A percentile compares a stretch with the other conserved stretches of the same genome.
Conservation (phyloP, 2,329 filamentous ascomycete species). For the Pseudogymnoascus sp. region DNA sequence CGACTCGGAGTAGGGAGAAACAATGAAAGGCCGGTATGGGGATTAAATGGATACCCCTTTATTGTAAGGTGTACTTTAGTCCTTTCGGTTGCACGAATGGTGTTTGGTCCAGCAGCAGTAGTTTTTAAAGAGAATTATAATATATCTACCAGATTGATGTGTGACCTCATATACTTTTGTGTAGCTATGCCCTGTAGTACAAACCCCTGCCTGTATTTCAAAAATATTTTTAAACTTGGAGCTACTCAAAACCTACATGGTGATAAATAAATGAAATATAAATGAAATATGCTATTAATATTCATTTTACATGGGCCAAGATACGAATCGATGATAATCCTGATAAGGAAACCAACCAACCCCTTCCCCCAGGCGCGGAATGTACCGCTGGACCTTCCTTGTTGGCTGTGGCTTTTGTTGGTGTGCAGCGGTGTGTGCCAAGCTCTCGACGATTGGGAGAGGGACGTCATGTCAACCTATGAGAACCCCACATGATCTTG, state of each 20-base stretch:
- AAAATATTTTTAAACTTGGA: background rate
- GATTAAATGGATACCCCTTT: background rate
- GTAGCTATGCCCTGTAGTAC: background rate
- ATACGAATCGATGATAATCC: background rate
- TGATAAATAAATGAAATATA: too few relatives aligned
- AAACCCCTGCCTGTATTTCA: background rate
- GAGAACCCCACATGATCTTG: background rate
- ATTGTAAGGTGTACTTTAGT: background rate
- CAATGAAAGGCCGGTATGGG: background rate
- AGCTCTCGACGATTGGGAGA: background rate
- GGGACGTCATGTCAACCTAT: conserved; percentile 5
- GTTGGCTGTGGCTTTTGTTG: background rate
- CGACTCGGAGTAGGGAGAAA: background rate
- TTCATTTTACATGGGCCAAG: background rate
- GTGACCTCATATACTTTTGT: background rate
- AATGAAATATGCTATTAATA: background rate
- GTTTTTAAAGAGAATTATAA: background rate
- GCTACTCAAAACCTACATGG: background rate
- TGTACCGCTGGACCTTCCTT: background rate
- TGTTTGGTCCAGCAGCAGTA: background rate
- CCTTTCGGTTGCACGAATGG: background rate
- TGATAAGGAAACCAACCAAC: background rate
- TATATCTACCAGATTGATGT: background rate
- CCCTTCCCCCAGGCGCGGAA: background rate
- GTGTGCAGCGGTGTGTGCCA: background rate